Conservation (phyloP, 2,329 filamentous ascomycete species). For the Colletotrichum sojae region DNA sequence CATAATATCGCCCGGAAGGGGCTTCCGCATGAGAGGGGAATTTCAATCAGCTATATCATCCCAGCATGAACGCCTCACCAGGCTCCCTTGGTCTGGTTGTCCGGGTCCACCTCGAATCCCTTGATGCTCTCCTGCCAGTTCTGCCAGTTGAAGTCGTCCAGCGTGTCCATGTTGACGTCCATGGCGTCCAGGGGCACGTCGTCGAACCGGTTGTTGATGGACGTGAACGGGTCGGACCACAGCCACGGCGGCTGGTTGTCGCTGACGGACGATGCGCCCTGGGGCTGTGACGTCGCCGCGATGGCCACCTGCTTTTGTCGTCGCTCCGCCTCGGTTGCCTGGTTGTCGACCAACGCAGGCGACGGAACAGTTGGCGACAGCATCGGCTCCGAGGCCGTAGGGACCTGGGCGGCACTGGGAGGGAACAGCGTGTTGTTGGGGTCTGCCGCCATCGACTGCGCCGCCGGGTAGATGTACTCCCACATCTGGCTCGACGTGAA, state of each 20-base stretch:
- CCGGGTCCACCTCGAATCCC: slow-evolving; percentile 52
- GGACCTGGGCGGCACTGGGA: slow-evolving; percentile 5
- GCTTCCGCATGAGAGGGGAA: slow-evolving; percentile 28
- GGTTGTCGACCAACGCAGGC: slow-evolving; percentile 5
- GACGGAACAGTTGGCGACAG: slow-evolving; percentile 6
- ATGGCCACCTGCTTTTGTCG: slow-evolving; percentile 43
- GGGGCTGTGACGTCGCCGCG: slow-evolving; percentile 42
- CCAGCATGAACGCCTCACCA: slow-evolving; percentile 4
- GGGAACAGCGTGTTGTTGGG: slow-evolving; percentile 34
- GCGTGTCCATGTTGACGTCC: slow-evolving; percentile 53
- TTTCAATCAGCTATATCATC: neutral
- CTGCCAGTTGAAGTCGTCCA: slow-evolving; percentile 64
- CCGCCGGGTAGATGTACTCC: slow-evolving; percentile 40
- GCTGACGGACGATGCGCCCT: slow-evolving; percentile 45
- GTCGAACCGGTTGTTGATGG: slow-evolving; percentile 48
- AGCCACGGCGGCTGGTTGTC: slow-evolving; percentile 57
- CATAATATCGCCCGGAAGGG: slow-evolving; percentile 24
- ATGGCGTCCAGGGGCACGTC: slow-evolving; percentile 49
- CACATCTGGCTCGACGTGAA: slow-evolving; percentile 37
- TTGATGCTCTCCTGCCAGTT: slow-evolving; percentile 61
- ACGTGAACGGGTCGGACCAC: slow-evolving; percentile 55
- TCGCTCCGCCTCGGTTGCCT: slow-evolving; percentile 39
- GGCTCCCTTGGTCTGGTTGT: slow-evolving; percentile 31
- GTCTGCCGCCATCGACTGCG: slow-evolving; percentile 33
- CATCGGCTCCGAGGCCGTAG: slow-evolving; percentile 16